phyloP scores from a whole-genome alignment of 176 grass and related monocot species.

The Rhynchospora tenuis region DNA sequence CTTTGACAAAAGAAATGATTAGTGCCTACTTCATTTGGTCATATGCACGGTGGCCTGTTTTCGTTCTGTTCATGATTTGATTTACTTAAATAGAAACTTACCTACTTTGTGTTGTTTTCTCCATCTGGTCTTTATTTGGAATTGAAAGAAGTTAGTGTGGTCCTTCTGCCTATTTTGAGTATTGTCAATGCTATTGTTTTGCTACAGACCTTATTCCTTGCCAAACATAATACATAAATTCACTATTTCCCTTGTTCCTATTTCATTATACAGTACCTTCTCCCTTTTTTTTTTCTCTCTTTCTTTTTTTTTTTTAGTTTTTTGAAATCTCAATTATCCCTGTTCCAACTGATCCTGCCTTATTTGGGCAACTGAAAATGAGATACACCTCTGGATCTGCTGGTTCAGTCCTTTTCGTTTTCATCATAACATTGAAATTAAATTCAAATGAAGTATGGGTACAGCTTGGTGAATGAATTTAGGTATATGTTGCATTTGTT shows the following conservation, averaged over 20 bases:
- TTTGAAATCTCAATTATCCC: neutral
- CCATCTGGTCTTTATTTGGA: neutral
- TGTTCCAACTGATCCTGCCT: slow-evolving; percentile 12
- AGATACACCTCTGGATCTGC: neutral
- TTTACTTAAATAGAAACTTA: neutral
- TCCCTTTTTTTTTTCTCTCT: neutral
- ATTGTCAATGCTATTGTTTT: neutral
- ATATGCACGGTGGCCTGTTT: slow-evolving; percentile 4
- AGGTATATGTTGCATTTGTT: too few species aligned
- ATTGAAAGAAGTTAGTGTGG: neutral
- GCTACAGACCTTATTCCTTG: neutral
- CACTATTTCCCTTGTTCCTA: neutral
- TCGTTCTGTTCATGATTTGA: slow-evolving; percentile 24
- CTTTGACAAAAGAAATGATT: neutral
- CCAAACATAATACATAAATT: neutral
- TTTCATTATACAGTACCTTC: neutral
- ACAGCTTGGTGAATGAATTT: too few species aligned
- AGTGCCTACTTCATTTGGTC: slow-evolving; percentile 10
- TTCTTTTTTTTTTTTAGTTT: too few species aligned
- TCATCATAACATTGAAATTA: too few species aligned
- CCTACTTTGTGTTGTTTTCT: neutral
- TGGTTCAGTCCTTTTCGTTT: neutral
- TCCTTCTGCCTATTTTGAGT: neutral
- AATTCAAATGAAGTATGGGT: too few species aligned
- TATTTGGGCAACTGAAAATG: neutral